Evolutionary conservation across 1,284 basidiomycete species (phyloP).

Genomic region (Papiliotrema terrestris): DNA sequence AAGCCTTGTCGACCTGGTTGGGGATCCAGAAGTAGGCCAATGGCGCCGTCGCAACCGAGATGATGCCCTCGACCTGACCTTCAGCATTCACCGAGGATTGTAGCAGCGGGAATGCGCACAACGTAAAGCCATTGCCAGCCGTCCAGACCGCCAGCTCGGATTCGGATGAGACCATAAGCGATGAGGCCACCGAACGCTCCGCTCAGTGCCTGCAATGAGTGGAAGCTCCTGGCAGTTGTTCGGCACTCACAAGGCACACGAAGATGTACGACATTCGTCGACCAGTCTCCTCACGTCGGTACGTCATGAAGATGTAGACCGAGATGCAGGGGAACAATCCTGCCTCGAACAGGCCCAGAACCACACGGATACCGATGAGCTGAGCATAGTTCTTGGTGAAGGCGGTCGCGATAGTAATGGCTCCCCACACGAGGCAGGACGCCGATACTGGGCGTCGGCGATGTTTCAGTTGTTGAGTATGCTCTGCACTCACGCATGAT

Average conservation of each 20-base stretch:
- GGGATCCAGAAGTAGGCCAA: conserved; percentile 5
- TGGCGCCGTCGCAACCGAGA: not conserved
- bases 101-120: not conserved
- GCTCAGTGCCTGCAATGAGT: conserved; percentile 19
- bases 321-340: conserved; percentile 13
- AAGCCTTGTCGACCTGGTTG: conserved; percentile 3
- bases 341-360: conserved; percentile 17
- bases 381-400: conserved; percentile 8
- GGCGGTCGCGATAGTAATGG: conserved; percentile 3
- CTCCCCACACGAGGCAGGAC: not conserved
- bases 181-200: conserved; percentile 8
- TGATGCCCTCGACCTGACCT: not conserved
- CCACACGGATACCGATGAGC: conserved; percentile 8
- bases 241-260: conserved; percentile 4
- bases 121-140: conserved; percentile 9
- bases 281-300: conserved; percentile 18
- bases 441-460: no score
- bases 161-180: conserved; percentile 2
- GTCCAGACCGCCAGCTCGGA: not conserved
- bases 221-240: no score
- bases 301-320: conserved; percentile 8
- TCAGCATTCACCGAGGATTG: no score
- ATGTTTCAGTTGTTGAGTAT: no score
- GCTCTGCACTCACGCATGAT: conserved; percentile 21
- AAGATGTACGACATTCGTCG: conserved; percentile 23